Evolutionary conservation across 225 moss, liverwort and hornwort genomes (phyloP).

Genomic region (Marchantia polymorpha): DNA sequence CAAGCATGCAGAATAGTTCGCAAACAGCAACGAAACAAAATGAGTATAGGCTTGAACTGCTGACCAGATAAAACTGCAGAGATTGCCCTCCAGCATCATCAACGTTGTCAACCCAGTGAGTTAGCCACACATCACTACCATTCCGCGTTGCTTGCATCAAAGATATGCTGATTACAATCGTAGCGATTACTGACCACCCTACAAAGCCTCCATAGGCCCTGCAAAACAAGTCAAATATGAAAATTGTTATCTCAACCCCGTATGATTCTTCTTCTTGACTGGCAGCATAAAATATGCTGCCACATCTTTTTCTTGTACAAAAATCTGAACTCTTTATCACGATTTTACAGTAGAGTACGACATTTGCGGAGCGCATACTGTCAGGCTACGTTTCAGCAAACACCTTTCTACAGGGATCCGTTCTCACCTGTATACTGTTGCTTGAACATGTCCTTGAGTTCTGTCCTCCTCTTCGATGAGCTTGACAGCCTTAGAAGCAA

Average conservation of each 20-base stretch:
- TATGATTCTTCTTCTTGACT: not conserved
- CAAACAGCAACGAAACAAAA: not conserved
- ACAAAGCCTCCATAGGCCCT: slow-evolving; percentile 69
- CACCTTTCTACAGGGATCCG: not conserved
- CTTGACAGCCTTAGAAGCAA: slow-evolving; percentile 44
- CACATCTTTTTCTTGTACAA: too few species aligned
- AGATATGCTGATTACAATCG: slow-evolving; percentile 58
- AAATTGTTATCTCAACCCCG: not conserved
- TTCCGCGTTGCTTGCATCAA: slow-evolving; percentile 89
- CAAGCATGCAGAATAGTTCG: not conserved
- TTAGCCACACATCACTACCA: slow-evolving; percentile 83
- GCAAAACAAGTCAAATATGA: slow-evolving; percentile 19
- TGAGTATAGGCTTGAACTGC: not conserved
- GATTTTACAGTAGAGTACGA: too few species aligned
- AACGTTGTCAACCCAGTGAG: slow-evolving; percentile 82
- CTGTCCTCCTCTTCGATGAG: slow-evolving; percentile 79
- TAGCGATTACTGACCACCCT: slow-evolving; percentile 69
- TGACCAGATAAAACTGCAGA: slow-evolving; percentile 69
- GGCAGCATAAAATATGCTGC: too few species aligned
- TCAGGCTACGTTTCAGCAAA: not conserved
- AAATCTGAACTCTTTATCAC: too few species aligned
- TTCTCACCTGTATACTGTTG: slow-evolving; percentile 64
- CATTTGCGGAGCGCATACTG: too few species aligned
- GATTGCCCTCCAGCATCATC: slow-evolving; percentile 39
- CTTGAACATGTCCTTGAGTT: slow-evolving; percentile 66